These are phyloP conservation scores for Lentinula guzmanii DNA, from an alignment of 768 basidiomycete species.

Conservation along the genomic window DNA sequence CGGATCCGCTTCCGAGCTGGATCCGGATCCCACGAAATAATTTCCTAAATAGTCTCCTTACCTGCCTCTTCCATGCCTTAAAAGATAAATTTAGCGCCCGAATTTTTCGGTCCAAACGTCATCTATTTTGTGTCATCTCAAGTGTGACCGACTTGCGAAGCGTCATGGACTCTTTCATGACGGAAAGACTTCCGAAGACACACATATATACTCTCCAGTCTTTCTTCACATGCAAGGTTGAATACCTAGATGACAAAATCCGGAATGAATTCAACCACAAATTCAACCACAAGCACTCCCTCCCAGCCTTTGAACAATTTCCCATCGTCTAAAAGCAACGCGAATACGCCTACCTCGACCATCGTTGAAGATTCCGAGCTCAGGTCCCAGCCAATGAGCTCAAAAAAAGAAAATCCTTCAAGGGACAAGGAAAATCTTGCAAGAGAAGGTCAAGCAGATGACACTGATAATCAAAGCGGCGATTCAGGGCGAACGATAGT, in stretches of 20 bases:
- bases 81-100: not conserved
- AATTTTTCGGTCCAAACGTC: not conserved
- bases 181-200: not conserved
- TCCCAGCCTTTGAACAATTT: not conserved
- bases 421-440: not conserved
- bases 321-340: not conserved
- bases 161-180: not conserved
- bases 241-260: not conserved
- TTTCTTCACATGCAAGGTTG: not conserved
- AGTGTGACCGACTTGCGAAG: not conserved
- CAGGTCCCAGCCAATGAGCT: not conserved
- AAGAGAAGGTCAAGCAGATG: not conserved
- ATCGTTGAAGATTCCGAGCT: not conserved
- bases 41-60: not conserved
- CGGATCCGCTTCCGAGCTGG: not conserved
- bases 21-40: not conserved
- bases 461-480: not conserved
- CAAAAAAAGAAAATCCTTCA: not conserved
- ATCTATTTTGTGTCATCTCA: not conserved
- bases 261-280: not conserved
- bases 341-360: not conserved
- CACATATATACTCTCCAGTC: not conserved
- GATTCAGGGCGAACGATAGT: constrained; percentile 17
- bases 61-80: too few species aligned
- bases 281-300: not conserved